Conservation (phyloP, 768 basidiomycete genomes). For the Leccinellum luteum region DNA sequence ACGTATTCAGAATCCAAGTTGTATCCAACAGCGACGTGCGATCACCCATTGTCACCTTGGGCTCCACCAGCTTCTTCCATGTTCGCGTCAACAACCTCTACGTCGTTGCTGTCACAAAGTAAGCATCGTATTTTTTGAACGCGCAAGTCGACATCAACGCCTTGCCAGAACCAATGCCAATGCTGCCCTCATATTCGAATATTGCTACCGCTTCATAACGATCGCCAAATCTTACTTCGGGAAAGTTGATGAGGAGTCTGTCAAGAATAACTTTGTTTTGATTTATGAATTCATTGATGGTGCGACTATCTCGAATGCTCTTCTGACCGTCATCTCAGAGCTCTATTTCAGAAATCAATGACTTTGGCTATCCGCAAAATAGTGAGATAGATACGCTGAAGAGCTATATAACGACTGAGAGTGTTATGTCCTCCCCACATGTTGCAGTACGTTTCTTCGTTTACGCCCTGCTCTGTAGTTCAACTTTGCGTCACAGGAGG, state of each 20-base stretch:
- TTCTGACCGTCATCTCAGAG: conserved; percentile 6
- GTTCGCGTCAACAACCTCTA: conserved; percentile 95
- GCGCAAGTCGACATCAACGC: neutral
- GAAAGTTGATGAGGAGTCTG: conserved; percentile 95
- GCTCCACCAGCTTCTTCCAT: conserved; percentile 98
- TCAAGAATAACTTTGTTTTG: conserved; percentile 99
- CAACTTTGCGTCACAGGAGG: conserved; percentile 59
- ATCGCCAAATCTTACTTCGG: conserved; percentile 97
- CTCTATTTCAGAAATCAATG: conserved; percentile 77
- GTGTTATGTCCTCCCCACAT: conserved; percentile 81
- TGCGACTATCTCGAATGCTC: conserved; percentile 31
- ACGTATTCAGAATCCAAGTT: conserved; percentile 98
- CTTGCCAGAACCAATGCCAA: conserved; percentile 84
- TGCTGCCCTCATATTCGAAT: conserved; percentile 97
- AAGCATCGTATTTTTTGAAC: conserved; percentile 21
- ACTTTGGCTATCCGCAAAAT: conserved; percentile 99
- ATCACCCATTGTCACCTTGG: conserved; percentile 95
- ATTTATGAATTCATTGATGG: conserved; percentile 99
- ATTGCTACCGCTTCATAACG: conserved; percentile 92
- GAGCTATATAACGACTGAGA: conserved; percentile 97
- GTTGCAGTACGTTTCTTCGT: conserved; percentile 58
- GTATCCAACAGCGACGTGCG: conserved; percentile 96
- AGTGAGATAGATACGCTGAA: conserved; percentile 98
- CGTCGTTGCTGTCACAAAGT: conserved; percentile 96
- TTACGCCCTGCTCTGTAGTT: neutral